These are phyloP conservation scores for Dendrocalamus sinicus DNA, from an alignment of 176 grass and related monocot genomes.

Conservation along the genomic window DNA sequence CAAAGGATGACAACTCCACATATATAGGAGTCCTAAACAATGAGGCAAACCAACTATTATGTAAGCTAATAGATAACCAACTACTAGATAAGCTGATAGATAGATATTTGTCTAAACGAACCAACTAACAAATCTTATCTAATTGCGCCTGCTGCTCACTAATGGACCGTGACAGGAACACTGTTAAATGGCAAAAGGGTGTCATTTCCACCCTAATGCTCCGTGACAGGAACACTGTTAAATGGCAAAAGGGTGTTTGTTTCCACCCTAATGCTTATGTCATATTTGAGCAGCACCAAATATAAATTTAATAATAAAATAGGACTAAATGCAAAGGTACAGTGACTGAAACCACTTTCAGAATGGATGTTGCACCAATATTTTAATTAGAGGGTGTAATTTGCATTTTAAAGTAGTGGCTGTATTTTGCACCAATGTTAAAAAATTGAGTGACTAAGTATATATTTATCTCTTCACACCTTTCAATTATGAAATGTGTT, in stretches of 20 bases:
- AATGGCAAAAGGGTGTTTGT: neutral
- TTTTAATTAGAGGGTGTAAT: neutral
- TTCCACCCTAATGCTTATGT: neutral
- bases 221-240: neutral
- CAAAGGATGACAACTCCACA: neutral
- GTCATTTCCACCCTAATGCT: too few relatives aligned
- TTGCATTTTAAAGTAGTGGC: neutral
- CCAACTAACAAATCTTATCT: too few relatives aligned
- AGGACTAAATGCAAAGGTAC: neutral
- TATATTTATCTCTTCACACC: neutral
- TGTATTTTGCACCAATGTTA: neutral
- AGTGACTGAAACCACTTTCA: neutral
- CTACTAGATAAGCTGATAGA: neutral
- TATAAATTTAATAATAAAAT: neutral
- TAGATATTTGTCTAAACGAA: neutral
- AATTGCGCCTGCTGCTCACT: neutral
- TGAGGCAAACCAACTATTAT: neutral
- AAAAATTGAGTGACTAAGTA: neutral
- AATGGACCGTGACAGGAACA: neutral
- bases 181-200: too few relatives aligned
- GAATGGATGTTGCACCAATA: neutral
- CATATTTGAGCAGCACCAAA: constrained; percentile 12
- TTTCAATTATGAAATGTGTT: constrained; percentile 22
- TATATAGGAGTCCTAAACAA: neutral
- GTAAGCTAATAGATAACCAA: constrained; percentile 5